Conservation (phyloP, 2,329 filamentous ascomycete genomes). For the Claviceps capensis region DNA sequence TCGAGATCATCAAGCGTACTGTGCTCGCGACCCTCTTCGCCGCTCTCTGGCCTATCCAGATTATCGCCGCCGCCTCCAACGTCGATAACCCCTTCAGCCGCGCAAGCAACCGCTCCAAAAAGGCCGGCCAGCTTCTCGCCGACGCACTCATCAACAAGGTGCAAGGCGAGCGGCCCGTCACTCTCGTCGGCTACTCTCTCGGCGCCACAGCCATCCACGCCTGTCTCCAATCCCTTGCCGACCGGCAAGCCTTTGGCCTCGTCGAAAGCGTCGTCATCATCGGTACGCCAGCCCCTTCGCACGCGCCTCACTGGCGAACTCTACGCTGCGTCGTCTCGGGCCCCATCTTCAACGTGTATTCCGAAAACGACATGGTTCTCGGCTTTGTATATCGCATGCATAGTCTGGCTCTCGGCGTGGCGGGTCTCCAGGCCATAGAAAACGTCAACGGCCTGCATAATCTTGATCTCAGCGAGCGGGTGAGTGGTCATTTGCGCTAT, state of each 20-base stretch:
- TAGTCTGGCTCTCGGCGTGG: conserved; percentile 69
- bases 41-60: conserved; percentile 55
- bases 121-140: conserved; percentile 66
- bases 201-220: conserved; percentile 73
- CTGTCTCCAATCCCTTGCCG: conserved; percentile 63
- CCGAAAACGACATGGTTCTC: conserved; percentile 74
- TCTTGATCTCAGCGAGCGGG: conserved; percentile 37
- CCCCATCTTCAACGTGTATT: conserved; percentile 77
- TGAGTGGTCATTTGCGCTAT: conserved; percentile 40
- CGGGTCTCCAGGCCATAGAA: conserved; percentile 63
- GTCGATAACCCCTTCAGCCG: conserved; percentile 75
- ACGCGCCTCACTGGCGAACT: conserved; percentile 57
- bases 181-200: conserved; percentile 67
- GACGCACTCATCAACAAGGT: conserved; percentile 71
- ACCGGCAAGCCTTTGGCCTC: conserved; percentile 68
- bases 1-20: conserved; percentile 60
- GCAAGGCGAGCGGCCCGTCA: conserved; percentile 71
- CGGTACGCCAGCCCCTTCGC: conserved; percentile 64
- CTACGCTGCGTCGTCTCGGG: conserved; percentile 70
- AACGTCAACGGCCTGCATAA: conserved; percentile 52
- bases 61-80: conserved; percentile 52
- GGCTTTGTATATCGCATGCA: conserved; percentile 79
- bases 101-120: conserved; percentile 63
- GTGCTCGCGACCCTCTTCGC: conserved; percentile 54
- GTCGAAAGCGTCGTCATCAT: conserved; percentile 75